These are phyloP conservation scores for Eremothecium coryli DNA, from an alignment of 1,139 yeast genomes.

Conservation along the genomic window DNA sequence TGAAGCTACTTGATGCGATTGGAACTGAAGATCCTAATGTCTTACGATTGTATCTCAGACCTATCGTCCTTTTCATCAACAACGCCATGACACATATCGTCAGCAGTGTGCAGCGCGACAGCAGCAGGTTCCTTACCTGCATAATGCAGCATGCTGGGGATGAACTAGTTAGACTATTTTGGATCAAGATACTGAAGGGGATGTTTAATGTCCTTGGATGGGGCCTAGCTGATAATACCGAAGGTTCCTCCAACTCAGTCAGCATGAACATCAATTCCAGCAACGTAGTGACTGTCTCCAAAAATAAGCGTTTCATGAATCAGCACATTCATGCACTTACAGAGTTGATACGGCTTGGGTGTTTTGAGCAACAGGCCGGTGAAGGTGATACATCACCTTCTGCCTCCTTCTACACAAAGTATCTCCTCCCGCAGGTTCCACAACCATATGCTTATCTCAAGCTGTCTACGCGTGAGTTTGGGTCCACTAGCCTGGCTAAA, in stretches of 20 bases:
- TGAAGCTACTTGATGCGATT: slow-evolving; percentile 44
- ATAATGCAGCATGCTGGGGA: slow-evolving; percentile 41
- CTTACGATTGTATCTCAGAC: slow-evolving; percentile 57
- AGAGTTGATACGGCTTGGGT: slow-evolving; percentile 37
- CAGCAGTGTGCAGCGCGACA: slow-evolving; percentile 61
- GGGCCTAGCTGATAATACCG: slow-evolving; percentile 39
- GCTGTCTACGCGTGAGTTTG: slow-evolving; percentile 39
- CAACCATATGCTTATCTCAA: slow-evolving; percentile 54
- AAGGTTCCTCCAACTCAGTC: slow-evolving; percentile 3
- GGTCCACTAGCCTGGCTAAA: slow-evolving; percentile 12
- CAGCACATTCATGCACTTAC: slow-evolving; percentile 39
- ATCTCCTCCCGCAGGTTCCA: slow-evolving; percentile 45
- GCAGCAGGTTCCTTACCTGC: slow-evolving; percentile 53
- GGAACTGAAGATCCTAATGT: slow-evolving; percentile 45
- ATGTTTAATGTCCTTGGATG: slow-evolving; percentile 54
- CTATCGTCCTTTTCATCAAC: slow-evolving; percentile 66
- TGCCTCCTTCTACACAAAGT: slow-evolving; percentile 37
- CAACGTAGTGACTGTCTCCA: slow-evolving; percentile 18
- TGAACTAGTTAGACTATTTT: slow-evolving; percentile 46
- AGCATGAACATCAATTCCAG: slow-evolving; percentile 13
- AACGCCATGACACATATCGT: slow-evolving; percentile 92
- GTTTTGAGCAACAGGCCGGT: slow-evolving; percentile 23
- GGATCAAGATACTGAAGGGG: slow-evolving; percentile 50
- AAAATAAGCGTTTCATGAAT: slow-evolving; percentile 33
- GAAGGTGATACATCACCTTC: not conserved